Base-by-base conservation (phyloP, 176 grass and related monocot genomes). In the Eleusine coracana region DNA sequence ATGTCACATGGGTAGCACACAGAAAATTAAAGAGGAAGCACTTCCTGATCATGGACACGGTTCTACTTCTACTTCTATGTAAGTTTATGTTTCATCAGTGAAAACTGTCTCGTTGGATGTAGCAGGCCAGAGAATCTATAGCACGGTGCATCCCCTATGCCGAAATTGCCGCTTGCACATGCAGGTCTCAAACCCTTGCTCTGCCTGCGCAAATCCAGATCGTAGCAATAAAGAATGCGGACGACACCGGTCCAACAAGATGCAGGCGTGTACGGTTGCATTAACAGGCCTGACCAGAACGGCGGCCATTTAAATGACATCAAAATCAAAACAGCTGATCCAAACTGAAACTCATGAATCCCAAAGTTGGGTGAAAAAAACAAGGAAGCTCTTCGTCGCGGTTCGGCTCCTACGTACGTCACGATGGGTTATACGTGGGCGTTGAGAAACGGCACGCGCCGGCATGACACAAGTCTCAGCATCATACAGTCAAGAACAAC, bases 91-190 rank as follows among this genome's bases (percentile, higher is more conserved):
- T 49, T 62, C 52, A 36, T 39, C 1, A 0, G 42, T 73, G 56
- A 73, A 38, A 46, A 51, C 56, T 18, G 59, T 7, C 3, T 73
- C 7, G 5, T 55, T 20, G 16, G 51, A 56, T 56, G 18, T 56
- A 56, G 18, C 14, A 18, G 21, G 61, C 36, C 7, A 56, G 15
- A 45, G 82, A 84, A 83, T 83, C 81, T 17, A 52, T 65, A 75
- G 45, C 5, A 54, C 28, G 31, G 56, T 9, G 61, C 40, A 17
- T 37, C 40, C 50, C 69, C 42, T 25, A 83, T 51, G 18, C 58
- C 56, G 79, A 17, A 48, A 63, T 49, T 15, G 54, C 9, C 68
- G 55, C 54, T 10, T 13, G n/a, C 80, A 61, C 70, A 39, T 74
- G 70, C 69, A 27, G 0, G 28, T 6, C 6, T 10, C 28, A 10